A percentile compares a stretch with the other conserved stretches of the same genome.
These are phyloP conservation scores for Eucalyptus albens DNA, from an alignment of 345 rosid genomes.

Conservation along the genomic window DNA sequence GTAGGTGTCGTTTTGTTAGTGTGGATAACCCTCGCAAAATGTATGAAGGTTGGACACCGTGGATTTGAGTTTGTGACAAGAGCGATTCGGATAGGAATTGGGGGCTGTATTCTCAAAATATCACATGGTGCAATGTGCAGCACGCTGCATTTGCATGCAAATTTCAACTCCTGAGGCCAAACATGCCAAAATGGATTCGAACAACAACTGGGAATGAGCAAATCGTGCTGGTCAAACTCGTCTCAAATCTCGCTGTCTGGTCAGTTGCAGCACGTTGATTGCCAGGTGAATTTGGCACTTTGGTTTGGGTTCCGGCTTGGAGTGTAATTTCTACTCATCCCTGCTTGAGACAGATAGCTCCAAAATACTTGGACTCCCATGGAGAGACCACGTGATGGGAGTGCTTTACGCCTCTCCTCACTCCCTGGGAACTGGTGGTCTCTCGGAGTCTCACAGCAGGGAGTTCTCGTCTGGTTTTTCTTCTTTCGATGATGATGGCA, in stretches of 20 bases:
- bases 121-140: background rate
- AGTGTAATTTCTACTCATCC: background rate
- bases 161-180: background rate
- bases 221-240: background rate
- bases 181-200: background rate
- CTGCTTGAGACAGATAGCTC: background rate
- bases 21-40: constrained; percentile 87
- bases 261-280: background rate
- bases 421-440: background rate
- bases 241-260: background rate
- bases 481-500: background rate
- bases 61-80: constrained; percentile 40
- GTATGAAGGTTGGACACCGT: constrained; percentile 98
- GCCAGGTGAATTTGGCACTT: background rate
- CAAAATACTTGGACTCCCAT: background rate
- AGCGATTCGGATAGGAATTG: background rate
- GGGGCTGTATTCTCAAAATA: background rate
- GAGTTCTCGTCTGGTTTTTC: background rate
- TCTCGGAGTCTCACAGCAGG: background rate
- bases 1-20: no score
- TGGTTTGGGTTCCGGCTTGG: background rate
- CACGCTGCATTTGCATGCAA: background rate
- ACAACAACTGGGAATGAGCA: background rate
- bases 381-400: background rate
- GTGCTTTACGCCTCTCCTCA: background rate